Base-by-base conservation (phyloP, 495 filamentous ascomycete genomes). In the Lasiosphaeriaceae sp. region DNA sequence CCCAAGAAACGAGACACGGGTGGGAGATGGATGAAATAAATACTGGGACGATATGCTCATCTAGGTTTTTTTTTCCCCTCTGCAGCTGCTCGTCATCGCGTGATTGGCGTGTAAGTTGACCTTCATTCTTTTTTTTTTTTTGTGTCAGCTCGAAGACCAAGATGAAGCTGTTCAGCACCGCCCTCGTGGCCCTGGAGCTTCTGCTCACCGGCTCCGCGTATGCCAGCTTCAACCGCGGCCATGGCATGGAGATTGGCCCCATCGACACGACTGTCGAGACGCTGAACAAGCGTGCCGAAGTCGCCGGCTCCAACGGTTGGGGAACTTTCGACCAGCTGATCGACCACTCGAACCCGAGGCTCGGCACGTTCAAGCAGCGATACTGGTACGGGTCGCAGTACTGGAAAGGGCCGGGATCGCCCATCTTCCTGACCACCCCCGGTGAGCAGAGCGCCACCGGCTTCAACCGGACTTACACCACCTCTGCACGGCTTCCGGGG, bases 371-470 rank as follows among this genome's bases (percentile, higher is more conserved):
- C 65, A 56, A 57, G 52, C 69, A 71, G 55, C 60, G 67, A 17
- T 69, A 61, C 60, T 71, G 69, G 69, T 71, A 64, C 19, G 57
- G 67, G 47, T 49, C 57, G 37, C 60, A 70, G 54, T 62, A 51
- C 63, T 71, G 63, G 61, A 58, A 57, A 21, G 69, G 69, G 6
- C 65, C 66, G 8, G 69, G 69, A 19, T 66, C 65, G 17, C 69
- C 69, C 44, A 55, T 71, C 45, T 73, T 85, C 23, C 61, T 86
- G 2, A 77, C 83, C 48, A 51, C 81, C 77, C 84, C 84, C 3
- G 84, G 84, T 57, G 85, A 88, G 65, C 69, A 71, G 58, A 66
- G 71, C 20, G 83, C 77, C 16, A 71, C 74, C 23, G 66, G 62
- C 6, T 87, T 83, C 65, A 67, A 70, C 58, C 29, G 23, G 45